Evolutionary conservation across 176 grass and related monocot species (phyloP).

Genomic region (Microstegium vimineum): DNA sequence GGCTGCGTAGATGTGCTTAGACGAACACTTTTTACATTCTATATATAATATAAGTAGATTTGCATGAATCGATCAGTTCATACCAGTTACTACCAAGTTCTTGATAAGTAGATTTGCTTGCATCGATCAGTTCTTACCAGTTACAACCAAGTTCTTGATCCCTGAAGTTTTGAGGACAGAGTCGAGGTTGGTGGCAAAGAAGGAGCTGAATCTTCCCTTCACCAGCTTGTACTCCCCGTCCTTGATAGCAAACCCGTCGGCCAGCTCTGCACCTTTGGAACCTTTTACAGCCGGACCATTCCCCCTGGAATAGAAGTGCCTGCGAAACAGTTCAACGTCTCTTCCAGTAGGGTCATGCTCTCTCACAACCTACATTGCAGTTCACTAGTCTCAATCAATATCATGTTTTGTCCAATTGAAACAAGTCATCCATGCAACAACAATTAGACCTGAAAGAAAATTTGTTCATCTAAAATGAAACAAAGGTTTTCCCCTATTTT

Average conservation of each 20-base stretch:
- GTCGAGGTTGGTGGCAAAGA: slow-evolving; percentile 78
- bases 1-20: too few species aligned
- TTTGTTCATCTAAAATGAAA: too few species aligned
- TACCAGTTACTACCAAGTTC: too few species aligned
- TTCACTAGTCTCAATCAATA: slow-evolving; percentile 14
- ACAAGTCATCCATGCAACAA: too few species aligned
- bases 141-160: slow-evolving; percentile 72
- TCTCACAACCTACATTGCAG: slow-evolving; percentile 72
- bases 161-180: slow-evolving; percentile 63
- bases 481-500: too few species aligned
- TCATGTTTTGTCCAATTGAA: background rate
- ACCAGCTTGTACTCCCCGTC: slow-evolving; percentile 79
- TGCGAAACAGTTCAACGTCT: slow-evolving; percentile 80
- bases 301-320: slow-evolving; percentile 55
- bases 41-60: too few species aligned
- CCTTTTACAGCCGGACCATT: slow-evolving; percentile 73
- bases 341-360: slow-evolving; percentile 78
- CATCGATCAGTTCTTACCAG: slow-evolving; percentile 45
- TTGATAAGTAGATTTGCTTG: background rate
- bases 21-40: too few species aligned
- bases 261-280: slow-evolving; percentile 62
- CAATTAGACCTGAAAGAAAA: too few species aligned
- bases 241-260: slow-evolving; percentile 64
- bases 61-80: too few species aligned
- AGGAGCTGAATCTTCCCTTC: slow-evolving; percentile 92